phyloP scores from a whole-genome alignment of 225 moss, liverwort and hornwort species.

The Polytrichum formosum region DNA sequence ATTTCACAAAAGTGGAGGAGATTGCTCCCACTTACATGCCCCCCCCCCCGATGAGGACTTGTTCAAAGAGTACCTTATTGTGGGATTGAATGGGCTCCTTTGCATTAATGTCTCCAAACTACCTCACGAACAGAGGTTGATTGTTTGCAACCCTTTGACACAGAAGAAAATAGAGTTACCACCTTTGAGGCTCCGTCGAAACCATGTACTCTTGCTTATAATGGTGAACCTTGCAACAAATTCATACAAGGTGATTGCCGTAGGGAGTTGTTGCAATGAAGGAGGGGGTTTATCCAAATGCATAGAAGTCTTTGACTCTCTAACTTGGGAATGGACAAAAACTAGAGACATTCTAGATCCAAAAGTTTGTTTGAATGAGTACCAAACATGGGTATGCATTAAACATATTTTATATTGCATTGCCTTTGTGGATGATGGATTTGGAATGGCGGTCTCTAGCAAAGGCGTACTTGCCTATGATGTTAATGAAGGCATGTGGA shows the following conservation, averaged over 20 bases:
- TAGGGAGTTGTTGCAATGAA: not conserved
- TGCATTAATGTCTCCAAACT: not conserved
- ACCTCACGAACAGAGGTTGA: not conserved
- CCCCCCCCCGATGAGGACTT: too few species aligned
- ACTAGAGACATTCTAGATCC: not conserved
- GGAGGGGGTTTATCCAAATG: not conserved
- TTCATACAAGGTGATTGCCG: not conserved
- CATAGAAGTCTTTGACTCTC: not conserved
- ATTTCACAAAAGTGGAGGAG: conserved; percentile 4
- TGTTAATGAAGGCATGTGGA: conserved; percentile 4
- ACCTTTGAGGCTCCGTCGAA: not conserved
- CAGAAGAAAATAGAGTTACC: not conserved
- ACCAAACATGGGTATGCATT: not conserved
- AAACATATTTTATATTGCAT: conserved; percentile 9
- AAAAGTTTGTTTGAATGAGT: not conserved
- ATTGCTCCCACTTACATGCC: not conserved
- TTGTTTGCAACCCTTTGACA: not conserved
- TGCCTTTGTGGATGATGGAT: conserved; percentile 3
- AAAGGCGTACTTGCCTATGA: conserved; percentile 20
- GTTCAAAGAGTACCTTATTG: too few species aligned
- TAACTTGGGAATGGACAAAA: not conserved
- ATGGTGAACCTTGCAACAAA: not conserved
- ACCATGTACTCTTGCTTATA: conserved; percentile 2
- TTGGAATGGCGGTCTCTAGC: not conserved
- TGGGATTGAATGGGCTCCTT: too few species aligned